These are phyloP conservation scores for Calonectria naviculata DNA, from an alignment of 2,329 filamentous ascomycete genomes.

Conservation along the genomic window DNA sequence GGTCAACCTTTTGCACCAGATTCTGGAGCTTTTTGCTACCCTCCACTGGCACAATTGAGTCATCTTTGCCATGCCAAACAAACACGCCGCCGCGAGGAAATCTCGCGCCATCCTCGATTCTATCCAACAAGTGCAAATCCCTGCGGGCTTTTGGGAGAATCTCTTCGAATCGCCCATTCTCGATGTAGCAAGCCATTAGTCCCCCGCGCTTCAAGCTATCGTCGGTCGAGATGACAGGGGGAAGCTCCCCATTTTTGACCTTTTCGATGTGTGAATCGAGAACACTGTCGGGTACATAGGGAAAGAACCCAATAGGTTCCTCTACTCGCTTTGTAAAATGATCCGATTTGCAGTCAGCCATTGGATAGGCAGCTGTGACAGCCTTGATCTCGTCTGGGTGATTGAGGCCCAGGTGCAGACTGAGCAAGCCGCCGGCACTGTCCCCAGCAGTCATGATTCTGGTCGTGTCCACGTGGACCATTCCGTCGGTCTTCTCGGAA, in stretches of 20 bases:
- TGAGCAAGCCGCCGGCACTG: constrained; percentile 12
- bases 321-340: not conserved
- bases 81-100: constrained; percentile 12
- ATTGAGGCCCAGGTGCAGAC: constrained; percentile 4
- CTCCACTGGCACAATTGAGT: not conserved
- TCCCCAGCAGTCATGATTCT: constrained; percentile 3
- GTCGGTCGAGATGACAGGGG: not conserved
- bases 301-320: not conserved
- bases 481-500: not conserved
- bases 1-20: not conserved
- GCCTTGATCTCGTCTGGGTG: constrained; percentile 3
- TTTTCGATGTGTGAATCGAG: not conserved
- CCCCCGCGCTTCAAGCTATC: not conserved
- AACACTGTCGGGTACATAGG: not conserved
- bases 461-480: not conserved
- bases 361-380: constrained; percentile 6
- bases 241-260: not conserved
- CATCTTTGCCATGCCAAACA: constrained; percentile 8
- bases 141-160: not conserved
- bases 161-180: not conserved
- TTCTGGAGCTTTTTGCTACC: not conserved
- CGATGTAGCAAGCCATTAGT: not conserved
- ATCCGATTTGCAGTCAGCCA: not conserved
- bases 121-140: constrained; percentile 1
- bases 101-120: not conserved